Evolutionary conservation across 441 rosid genomes (phyloP), one percentile per base, ranked within the genome.

Genomic region (Geranium incanum): DNA sequence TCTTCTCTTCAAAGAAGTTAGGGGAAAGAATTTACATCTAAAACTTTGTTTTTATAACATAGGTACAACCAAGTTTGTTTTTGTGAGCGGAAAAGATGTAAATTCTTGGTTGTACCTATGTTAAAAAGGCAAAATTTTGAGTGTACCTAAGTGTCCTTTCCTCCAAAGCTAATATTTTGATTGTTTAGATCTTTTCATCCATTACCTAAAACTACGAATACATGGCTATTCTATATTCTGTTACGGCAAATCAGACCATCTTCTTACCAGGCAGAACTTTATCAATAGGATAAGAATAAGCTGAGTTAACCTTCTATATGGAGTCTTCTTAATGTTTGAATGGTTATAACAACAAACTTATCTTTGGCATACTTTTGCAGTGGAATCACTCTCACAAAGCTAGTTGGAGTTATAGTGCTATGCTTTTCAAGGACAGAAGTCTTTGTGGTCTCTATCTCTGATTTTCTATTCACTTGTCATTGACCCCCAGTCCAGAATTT

Each of bases 371-470:
- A 60, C 62, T 66, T 71, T 72, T 68, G 79, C 95, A 93, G 98
- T 69, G 99, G 99, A 67, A 95, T 95, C 81, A 95, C 99, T 3
- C 74, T 95, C 39, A 95, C 99, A 21, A 93, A 95, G 84, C 86
- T 95, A 71, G 98, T 91, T 7, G 98, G 99, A 1, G 99, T 95
- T 73, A 81, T 89, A 23, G 99, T 95, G 75, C 98, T 95, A 6
- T 88, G 95, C 83, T 95, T 95, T 88, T 87, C 99, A 68, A 91
- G 86, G 80, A 88, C 97, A 7, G 90, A 95, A 95, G 89, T 93
- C 68, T 95, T 95, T 76, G 98, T 95, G 94, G 99, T 95, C 68
- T 67, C 83, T 76, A 60, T 55, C 76, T 69, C 19, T 36, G 41
- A 62, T 59, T 36, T 9, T 63, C 37, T 33, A 28, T 67, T 67